Percentiles rank a stretch among this genome's conserved stretches.
These are phyloP conservation scores for Reutealis trisperma DNA, from an alignment of 345 rosid genomes.

Conservation along the genomic window DNA sequence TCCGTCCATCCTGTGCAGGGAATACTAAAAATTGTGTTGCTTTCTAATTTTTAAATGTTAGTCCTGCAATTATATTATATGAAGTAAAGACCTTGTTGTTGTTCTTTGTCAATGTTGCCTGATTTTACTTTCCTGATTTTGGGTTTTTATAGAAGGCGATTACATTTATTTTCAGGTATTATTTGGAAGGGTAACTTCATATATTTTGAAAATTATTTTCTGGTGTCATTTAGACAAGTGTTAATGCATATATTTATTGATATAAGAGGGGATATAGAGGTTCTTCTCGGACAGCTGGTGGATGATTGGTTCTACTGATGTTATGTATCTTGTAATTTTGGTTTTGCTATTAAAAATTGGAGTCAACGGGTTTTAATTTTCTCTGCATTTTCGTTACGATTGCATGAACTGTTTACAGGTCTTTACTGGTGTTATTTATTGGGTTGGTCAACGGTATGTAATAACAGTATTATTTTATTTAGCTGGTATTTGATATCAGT, in stretches of 20 bases:
- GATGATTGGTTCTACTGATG: neutral
- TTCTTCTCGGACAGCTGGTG: neutral
- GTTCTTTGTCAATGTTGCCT: conserved; percentile 1
- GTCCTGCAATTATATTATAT: neutral
- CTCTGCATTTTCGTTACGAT: neutral
- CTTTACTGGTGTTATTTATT: neutral
- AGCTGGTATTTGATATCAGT: neutral
- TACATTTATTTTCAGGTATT: neutral
- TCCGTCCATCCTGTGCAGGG: neutral
- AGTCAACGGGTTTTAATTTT: neutral
- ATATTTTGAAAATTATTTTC: neutral
- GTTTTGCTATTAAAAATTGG: neutral
- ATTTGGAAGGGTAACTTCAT: neutral
- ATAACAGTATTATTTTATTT: neutral
- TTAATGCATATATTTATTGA: neutral
- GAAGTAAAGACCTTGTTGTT: neutral
- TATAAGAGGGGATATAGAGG: neutral
- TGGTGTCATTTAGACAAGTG: neutral
- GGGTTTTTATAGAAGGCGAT: neutral
- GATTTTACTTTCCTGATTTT: neutral
- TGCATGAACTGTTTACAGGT: neutral
- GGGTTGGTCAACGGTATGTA: too few relatives aligned
- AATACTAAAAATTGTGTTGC: neutral
- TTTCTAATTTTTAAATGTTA: neutral
- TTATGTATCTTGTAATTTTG: neutral